Conservation (phyloP, 2,329 filamentous ascomycete species). For the Talaromyces sp. region DNA sequence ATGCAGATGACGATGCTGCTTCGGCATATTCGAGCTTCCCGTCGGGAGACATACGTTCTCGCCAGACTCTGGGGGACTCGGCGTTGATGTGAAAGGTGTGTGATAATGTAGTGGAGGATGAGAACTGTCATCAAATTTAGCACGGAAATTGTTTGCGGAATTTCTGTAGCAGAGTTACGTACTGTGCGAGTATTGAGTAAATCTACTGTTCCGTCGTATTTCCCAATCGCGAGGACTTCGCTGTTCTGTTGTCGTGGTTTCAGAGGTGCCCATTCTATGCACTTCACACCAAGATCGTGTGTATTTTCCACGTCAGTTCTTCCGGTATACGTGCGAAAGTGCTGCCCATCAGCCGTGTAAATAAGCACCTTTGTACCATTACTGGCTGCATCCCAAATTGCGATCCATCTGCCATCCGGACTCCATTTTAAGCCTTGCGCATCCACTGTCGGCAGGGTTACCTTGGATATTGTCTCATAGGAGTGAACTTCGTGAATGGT, state of each 20-base stretch:
- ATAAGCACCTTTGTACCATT: constrained; percentile 53
- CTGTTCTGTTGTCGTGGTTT: constrained; percentile 26
- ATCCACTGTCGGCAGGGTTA: constrained; percentile 52
- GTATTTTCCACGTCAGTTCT: constrained; percentile 36
- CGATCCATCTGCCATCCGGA: constrained; percentile 59
- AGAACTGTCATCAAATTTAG: constrained; percentile 27
- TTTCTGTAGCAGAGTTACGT: constrained; percentile 18
- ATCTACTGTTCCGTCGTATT: constrained; percentile 52
- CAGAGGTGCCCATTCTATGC: constrained; percentile 54
- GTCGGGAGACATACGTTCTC: constrained; percentile 31
- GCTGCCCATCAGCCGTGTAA: constrained; percentile 60
- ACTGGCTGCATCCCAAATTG: constrained; percentile 56
- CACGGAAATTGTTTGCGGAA: not conserved
- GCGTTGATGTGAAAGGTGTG: constrained; percentile 35
- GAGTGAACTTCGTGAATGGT: constrained; percentile 40
- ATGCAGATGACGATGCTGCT: constrained; percentile 38
- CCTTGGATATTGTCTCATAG: constrained; percentile 36
- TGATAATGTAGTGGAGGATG: constrained; percentile 36
- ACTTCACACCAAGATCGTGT: constrained; percentile 51
- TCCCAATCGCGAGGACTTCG: constrained; percentile 50
- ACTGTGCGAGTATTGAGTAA: constrained; percentile 48
- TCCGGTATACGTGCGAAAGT: constrained; percentile 54
- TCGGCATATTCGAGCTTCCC: constrained; percentile 36
- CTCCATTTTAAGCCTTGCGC: constrained; percentile 61
- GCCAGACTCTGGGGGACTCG: constrained; percentile 36